phyloP scores from a whole-genome alignment of 1,139 yeast species.

The Lodderomyces pseudojiufengensis region DNA sequence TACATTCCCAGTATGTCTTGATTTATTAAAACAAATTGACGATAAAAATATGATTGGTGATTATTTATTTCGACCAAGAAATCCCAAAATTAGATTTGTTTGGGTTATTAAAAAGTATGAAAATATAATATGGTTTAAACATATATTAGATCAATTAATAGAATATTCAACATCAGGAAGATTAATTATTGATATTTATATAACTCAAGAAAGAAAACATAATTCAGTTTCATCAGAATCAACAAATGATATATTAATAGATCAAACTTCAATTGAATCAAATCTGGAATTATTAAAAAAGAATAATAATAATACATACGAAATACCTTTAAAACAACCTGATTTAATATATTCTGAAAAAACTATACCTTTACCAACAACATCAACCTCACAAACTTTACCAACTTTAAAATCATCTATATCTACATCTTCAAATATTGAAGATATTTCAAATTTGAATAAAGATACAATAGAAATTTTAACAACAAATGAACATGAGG shows the following conservation, averaged over 20 bases:
- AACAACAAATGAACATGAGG: background rate
- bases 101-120: conserved; percentile 31
- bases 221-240: background rate
- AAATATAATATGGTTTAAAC: conserved; percentile 39
- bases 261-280: conserved; percentile 1
- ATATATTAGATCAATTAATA: conserved; percentile 26
- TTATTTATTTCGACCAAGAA: conserved; percentile 29
- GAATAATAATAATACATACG: background rate
- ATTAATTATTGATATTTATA: conserved; percentile 20
- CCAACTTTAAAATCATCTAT: conserved; percentile 1
- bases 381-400: background rate
- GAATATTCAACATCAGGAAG: conserved; percentile 22
- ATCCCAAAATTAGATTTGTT: conserved; percentile 26
- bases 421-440: background rate
- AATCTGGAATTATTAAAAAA: conserved; percentile 2
- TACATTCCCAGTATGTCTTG: conserved; percentile 44
- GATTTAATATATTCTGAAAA: background rate
- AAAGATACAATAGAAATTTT: background rate
- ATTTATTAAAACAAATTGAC: conserved; percentile 27
- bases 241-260: background rate
- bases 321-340: background rate
- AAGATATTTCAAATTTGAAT: background rate
- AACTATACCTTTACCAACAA: background rate
- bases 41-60: conserved; percentile 26
- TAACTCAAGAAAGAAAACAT: conserved; percentile 15